Base-by-base conservation (phyloP, 306 rosid genomes). In the Gynostemma pentaphyllum region DNA sequence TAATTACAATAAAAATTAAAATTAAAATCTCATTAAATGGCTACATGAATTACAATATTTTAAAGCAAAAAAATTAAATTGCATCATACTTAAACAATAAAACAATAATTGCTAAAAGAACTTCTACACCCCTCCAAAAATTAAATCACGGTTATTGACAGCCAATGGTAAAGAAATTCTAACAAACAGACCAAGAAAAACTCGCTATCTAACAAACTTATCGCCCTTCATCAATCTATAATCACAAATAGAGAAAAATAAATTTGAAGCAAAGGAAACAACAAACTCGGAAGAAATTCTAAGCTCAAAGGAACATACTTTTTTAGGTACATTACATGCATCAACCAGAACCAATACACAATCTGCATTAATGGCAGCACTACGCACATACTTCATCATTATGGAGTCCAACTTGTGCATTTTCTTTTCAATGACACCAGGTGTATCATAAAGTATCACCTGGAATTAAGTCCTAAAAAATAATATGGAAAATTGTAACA, bases 331-430 rank as follows among this genome's bases (percentile, higher is more conserved):
- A 88, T 86, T 88, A 79, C 90, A 76, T 66, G 99, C 96, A 86
- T 92, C 99, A 69, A 92, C 96, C n/a, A 92, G 88, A 78, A 92
- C 79, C 75, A 92, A 64, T 6, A 92, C 90, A 80, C 99, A 88
- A 70, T 92, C 95, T 48, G 99, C 95, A 71, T 86, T 84, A 67
- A 86, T 71, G 14, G 82, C 82, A 45, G 99, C 99, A 2, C 82
- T 81, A 74, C 94, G 91, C 61, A 92, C 99, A 65, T 92, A 88
- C 72, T 82, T 85, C 99, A 92, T 92, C 99, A 92, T 92, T 96
- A 92, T 84, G 12, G 95, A 72, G 68, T 92, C 99, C 73, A 92
- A 76, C 80, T 78, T 84, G 82, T 88, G 99, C 88, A 82, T 85
- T 77, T 84, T 81, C 87, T 92, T 89, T 81, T 86, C 85, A 21